Percentiles rank a stretch among this genome's conserved stretches.
Evolutionary conservation across 2,329 filamentous ascomycete genomes (phyloP).

Genomic region (Fusarium sp.): DNA sequence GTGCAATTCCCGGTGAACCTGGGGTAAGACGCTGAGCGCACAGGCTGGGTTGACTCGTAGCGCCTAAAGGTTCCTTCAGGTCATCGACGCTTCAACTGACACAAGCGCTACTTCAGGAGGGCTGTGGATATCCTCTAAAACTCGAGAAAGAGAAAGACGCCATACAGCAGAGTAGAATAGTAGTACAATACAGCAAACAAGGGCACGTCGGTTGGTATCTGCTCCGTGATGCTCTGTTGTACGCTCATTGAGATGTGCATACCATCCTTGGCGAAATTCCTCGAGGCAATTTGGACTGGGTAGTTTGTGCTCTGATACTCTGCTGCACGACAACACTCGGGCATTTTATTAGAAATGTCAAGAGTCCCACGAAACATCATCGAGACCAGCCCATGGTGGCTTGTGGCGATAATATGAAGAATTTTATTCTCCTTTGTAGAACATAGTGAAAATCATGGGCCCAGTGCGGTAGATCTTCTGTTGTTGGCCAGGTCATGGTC

Average conservation of each 20-base stretch:
- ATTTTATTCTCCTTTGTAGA: conserved; percentile 8
- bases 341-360: background rate
- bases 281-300: conserved; percentile 13
- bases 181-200: conserved; percentile 13
- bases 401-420: conserved; percentile 27
- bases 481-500: conserved; percentile 18
- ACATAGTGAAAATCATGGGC: conserved; percentile 18
- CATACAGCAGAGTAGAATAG: conserved; percentile 1
- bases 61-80: conserved; percentile 13
- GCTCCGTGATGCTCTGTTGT: background rate
- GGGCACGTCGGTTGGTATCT: conserved; percentile 18
- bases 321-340: background rate
- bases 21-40: conserved; percentile 27
- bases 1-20: conserved; percentile 22
- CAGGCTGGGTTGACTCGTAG: conserved; percentile 18
- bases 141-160: conserved; percentile 5
- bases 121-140: conserved; percentile 1
- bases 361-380: background rate
- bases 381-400: background rate
- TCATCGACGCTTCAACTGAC: conserved; percentile 27
- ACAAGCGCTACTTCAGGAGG: conserved; percentile 23
- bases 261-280: conserved; percentile 15
- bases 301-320: background rate
- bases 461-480: conserved; percentile 28
- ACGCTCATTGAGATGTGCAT: conserved; percentile 1